phyloP scores from a whole-genome alignment of 163 green algal genomes.

The Chlamydomonas reinhardtii region DNA sequence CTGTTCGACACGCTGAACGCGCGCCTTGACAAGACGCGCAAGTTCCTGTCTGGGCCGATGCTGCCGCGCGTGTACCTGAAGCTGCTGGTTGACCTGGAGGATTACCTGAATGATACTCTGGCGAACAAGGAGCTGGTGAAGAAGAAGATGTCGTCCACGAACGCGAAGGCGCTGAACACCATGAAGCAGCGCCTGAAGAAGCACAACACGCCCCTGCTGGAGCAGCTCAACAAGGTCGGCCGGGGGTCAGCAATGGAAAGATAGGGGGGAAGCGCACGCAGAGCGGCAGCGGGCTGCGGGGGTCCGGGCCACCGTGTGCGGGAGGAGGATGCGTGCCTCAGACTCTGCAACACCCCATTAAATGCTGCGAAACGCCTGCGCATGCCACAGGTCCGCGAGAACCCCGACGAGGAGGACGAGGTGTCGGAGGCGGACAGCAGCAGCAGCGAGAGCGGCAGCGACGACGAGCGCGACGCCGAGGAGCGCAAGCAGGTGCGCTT shows the following conservation, averaged over 20 bases:
- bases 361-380: no score
- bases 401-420: conserved; percentile 73
- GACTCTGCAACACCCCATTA: no score
- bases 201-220: conserved; percentile 85
- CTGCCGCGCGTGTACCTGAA: conserved; percentile 90
- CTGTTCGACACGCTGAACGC: conserved; percentile 98
- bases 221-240: conserved; percentile 80
- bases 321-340: no score
- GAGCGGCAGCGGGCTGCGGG: no score
- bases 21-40: conserved; percentile 91
- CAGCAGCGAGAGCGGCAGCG: conserved; percentile 37
- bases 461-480: conserved; percentile 36
- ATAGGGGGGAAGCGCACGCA: background rate
- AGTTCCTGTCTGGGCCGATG: conserved; percentile 39
- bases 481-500: conserved; percentile 18
- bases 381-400: conserved; percentile 70
- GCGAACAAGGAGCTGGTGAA: conserved; percentile 93
- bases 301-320: no score
- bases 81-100: conserved; percentile 92
- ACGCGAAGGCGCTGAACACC: conserved; percentile 94
- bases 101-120: conserved; percentile 82
- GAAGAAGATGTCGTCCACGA: conserved; percentile 95
- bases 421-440: conserved; percentile 48
- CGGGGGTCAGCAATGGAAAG: background rate
- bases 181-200: conserved; percentile 98